Conservation (phyloP, 768 basidiomycete species). For the Trametes coccinea region DNA sequence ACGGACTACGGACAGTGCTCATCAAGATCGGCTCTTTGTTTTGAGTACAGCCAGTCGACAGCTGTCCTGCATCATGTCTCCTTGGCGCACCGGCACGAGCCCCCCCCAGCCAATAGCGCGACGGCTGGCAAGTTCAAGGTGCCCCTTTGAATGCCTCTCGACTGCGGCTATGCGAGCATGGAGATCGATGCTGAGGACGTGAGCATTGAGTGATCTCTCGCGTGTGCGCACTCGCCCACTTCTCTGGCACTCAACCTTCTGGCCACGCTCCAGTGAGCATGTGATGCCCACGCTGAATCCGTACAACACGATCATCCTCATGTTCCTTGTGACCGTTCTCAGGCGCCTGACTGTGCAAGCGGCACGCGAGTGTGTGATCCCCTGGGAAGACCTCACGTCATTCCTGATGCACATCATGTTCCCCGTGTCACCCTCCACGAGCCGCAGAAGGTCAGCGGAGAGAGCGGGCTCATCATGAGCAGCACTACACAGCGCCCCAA, state of each 20-base stretch:
- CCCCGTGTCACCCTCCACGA: conserved; percentile 44
- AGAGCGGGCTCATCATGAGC: conserved; percentile 63
- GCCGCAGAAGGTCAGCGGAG: conserved; percentile 35
- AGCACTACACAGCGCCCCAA: conserved; percentile 76
- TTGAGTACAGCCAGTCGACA: conserved; percentile 84
- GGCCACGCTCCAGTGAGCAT: conserved; percentile 64
- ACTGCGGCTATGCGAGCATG: conserved; percentile 55
- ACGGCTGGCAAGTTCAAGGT: conserved; percentile 39
- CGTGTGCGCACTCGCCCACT: conserved; percentile 27
- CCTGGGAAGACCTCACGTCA: conserved; percentile 74
- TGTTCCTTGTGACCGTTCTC: conserved; percentile 80
- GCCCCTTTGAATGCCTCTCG: conserved; percentile 35
- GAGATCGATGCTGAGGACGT: conserved; percentile 60
- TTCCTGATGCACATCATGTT: conserved; percentile 59
- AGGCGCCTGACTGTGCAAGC: conserved; percentile 62
- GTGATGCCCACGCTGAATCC: conserved; percentile 69
- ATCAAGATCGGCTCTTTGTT: conserved; percentile 76
- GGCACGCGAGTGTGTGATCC: conserved; percentile 74
- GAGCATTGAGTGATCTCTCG: conserved; percentile 26
- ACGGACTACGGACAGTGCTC: conserved; percentile 96
- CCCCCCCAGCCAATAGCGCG: conserved; percentile 50
- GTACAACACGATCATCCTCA: conserved; percentile 83
- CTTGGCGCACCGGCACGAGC: conserved; percentile 38
- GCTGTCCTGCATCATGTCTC: conserved; percentile 57
- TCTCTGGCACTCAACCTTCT: conserved; percentile 49